Conservation (phyloP, 768 basidiomycete species). For the Tylopilus felleus region DNA sequence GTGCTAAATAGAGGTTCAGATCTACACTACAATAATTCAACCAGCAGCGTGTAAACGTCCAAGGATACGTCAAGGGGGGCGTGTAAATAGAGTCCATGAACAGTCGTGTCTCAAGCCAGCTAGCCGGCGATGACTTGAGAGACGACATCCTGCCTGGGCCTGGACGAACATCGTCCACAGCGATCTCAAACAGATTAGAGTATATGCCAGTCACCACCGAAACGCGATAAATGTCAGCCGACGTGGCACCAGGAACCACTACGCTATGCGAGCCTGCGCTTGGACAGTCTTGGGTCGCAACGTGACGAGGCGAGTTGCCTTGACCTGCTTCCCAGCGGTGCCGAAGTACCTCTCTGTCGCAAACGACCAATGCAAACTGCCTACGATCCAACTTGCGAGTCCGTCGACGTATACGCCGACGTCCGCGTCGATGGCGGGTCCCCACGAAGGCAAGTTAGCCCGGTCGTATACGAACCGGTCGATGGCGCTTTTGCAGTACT, state of each 20-base stretch:
- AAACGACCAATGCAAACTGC: constrained; percentile 75
- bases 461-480: constrained; percentile 58
- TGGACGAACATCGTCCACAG: too few species aligned
- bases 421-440: constrained; percentile 58
- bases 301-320: constrained; percentile 49
- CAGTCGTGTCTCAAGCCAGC: too few species aligned
- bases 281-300: constrained; percentile 41
- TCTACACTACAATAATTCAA: too few species aligned
- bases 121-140: too few species aligned
- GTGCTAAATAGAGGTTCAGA: too few species aligned
- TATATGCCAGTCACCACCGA: not conserved
- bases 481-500: constrained; percentile 68
- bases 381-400: constrained; percentile 74
- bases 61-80: too few species aligned
- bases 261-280: not conserved
- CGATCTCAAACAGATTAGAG: too few species aligned
- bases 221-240: not conserved
- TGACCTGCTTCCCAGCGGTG: constrained; percentile 51
- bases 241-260: not conserved
- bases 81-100: too few species aligned
- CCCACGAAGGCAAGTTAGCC: constrained; percentile 63
- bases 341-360: constrained; percentile 74
- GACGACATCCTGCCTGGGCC: too few species aligned
- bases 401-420: constrained; percentile 65
- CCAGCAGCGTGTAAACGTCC: too few species aligned